These are phyloP conservation scores for Nothopassalora personata DNA, from an alignment of 2,329 filamentous ascomycete species.

Conservation along the genomic window DNA sequence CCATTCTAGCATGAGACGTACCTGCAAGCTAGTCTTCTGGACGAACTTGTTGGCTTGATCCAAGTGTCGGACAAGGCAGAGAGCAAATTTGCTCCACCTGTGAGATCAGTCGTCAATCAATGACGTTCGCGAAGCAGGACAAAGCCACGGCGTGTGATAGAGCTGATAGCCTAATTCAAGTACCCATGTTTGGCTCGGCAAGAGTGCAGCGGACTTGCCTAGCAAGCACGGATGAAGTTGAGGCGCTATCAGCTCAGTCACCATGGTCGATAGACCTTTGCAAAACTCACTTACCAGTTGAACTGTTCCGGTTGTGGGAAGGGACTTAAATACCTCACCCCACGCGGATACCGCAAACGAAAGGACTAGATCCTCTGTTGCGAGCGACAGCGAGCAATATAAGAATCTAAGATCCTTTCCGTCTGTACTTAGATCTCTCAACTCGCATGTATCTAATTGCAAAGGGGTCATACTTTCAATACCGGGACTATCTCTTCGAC, in stretches of 20 bases:
- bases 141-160: background rate
- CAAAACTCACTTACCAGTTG: constrained; percentile 11
- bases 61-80: constrained; percentile 20
- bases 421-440: too few species aligned
- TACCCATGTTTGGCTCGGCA: background rate
- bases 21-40: constrained; percentile 20
- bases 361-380: too few species aligned
- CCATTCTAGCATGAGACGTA: background rate
- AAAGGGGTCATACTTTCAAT: too few species aligned
- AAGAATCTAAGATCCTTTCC: too few species aligned
- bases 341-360: too few species aligned
- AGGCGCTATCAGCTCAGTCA: background rate
- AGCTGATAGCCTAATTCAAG: constrained; percentile 5
- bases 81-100: constrained; percentile 24
- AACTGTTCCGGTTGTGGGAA: too few species aligned
- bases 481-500: constrained; percentile 26
- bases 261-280: background rate
- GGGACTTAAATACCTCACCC: too few species aligned
- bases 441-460: too few species aligned
- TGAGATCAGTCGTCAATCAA: too few species aligned
- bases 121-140: too few species aligned
- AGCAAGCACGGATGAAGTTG: background rate
- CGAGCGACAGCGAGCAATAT: too few species aligned
- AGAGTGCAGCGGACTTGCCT: background rate
- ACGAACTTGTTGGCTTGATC: constrained; percentile 16